Percentiles rank a stretch among this genome's conserved stretches.
These are phyloP conservation scores for Cytospora leucostoma DNA, from an alignment of 2,329 filamentous ascomycete genomes.

Conservation along the genomic window DNA sequence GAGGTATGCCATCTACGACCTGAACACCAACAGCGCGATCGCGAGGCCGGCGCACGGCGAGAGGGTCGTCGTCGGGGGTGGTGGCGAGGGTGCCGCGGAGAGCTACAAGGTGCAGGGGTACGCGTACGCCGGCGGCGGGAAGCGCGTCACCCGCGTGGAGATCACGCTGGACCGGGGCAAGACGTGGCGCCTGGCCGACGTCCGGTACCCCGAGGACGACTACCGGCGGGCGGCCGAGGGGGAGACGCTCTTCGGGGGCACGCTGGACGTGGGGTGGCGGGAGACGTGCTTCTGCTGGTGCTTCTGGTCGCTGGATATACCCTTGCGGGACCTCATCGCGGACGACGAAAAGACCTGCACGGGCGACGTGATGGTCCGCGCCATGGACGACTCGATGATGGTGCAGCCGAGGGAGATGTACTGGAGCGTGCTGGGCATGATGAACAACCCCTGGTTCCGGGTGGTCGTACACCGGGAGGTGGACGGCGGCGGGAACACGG, in stretches of 20 bases:
- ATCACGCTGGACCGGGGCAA: constrained; percentile 80
- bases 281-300: constrained; percentile 89
- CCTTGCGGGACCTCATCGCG: constrained; percentile 61
- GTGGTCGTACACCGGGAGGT: constrained; percentile 73
- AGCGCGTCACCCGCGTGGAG: constrained; percentile 79
- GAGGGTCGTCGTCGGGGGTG: constrained; percentile 38
- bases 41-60: constrained; percentile 81
- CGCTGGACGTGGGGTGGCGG: constrained; percentile 77
- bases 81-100: constrained; percentile 27
- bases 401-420: constrained; percentile 91
- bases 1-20: constrained; percentile 88
- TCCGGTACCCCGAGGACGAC: constrained; percentile 82
- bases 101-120: constrained; percentile 74
- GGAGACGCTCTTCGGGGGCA: constrained; percentile 71
- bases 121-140: constrained; percentile 86
- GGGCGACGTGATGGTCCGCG: constrained; percentile 76
- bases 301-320: constrained; percentile 78
- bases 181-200: constrained; percentile 74
- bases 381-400: constrained; percentile 89
- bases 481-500: constrained; percentile 34
- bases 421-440: constrained; percentile 94
- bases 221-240: constrained; percentile 66
- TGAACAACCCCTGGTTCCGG: constrained; percentile 96
- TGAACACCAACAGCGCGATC: constrained; percentile 83
- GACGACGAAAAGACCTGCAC: constrained; percentile 46